These are phyloP conservation scores for Barbarea vulgaris DNA, from an alignment of 345 rosid species.

Conservation along the genomic window DNA sequence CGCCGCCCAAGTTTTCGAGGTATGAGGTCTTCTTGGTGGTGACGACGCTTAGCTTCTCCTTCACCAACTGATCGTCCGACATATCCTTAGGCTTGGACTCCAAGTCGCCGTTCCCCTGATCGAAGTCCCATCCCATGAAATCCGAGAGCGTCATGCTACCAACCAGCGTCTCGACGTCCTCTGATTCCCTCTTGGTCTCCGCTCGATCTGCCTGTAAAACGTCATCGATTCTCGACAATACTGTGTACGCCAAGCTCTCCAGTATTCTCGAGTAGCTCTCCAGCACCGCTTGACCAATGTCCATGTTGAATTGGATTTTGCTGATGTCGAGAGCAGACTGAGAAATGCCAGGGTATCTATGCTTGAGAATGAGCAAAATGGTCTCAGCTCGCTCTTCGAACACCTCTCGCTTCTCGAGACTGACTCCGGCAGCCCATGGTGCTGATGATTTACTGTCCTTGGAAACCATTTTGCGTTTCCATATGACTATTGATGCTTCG, in stretches of 20 bases:
- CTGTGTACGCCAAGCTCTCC: slow-evolving; percentile 90
- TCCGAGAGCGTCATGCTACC: slow-evolving; percentile 58
- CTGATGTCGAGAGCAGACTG: slow-evolving; percentile 88
- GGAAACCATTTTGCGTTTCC: slow-evolving; percentile 90
- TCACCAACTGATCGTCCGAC: slow-evolving; percentile 45
- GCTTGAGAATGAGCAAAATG: slow-evolving; percentile 75
- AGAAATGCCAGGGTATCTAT: slow-evolving; percentile 79
- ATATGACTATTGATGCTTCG: slow-evolving; percentile 91
- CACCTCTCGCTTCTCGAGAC: slow-evolving; percentile 87
- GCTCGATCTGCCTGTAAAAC: slow-evolving; percentile 67
- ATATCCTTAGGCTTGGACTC: slow-evolving; percentile 46
- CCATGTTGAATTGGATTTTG: slow-evolving; percentile 78
- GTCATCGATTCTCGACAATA: slow-evolving; percentile 81
- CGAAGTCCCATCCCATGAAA: slow-evolving; percentile 80
- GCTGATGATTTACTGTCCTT: slow-evolving; percentile 70
- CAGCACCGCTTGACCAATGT: slow-evolving; percentile 84
- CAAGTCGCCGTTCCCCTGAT: slow-evolving; percentile 38
- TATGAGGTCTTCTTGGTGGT: slow-evolving; percentile 62
- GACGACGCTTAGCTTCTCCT: slow-evolving; percentile 37
- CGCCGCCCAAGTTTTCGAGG: slow-evolving; percentile 62
- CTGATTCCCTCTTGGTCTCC: slow-evolving; percentile 44
- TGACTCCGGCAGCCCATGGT: slow-evolving; percentile 78
- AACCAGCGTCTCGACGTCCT: slow-evolving; percentile 39
- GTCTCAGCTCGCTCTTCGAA: slow-evolving; percentile 95
- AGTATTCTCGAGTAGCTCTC: slow-evolving; percentile 94